Evolutionary conservation across 2,329 filamentous ascomycete genomes (phyloP), one percentile per base, ranked within the genome.

Genomic region (Fonsecaea pugnacius): DNA sequence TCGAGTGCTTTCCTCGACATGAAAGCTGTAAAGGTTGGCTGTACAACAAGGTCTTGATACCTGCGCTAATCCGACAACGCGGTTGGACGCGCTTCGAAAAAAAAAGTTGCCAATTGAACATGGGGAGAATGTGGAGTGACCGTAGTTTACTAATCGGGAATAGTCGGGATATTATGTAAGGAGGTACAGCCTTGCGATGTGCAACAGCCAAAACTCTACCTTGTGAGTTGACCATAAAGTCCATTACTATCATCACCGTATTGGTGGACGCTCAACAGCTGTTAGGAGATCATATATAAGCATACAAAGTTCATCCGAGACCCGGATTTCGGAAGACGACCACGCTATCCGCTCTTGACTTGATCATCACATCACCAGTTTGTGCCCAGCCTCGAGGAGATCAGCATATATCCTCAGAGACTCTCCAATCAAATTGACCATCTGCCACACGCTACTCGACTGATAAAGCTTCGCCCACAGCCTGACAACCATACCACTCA

Each of bases 361-460:
- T 27, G 10, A 27, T 14, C 8, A 9, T 27, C 21, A 21, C 3
- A 21, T 24, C 12, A 24, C 43, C 9, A 7, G 9, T 5, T 48
- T 48, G 43, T 48, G 43, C 43, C 24, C 43, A 27, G 27, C 51
- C 33, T 62, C 60, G 43, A 62, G 53, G 12, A 57, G 53, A 30
- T 62, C 52, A 18, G 60, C 53, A 24, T 62, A 62, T 18, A 62
- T 62, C 6, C 21, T 56, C 12, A 62, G 24, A 7, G 60, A 62
- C 38, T 57, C 32, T 6, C 60, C 60, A 16, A 62, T 62, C 14
- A 62, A 36, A 10, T 62, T 62, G 32, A 62, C 60, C 8, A 48
- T 62, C 33, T 62, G 50, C 60, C 60, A 62, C 24, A 62, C 60
- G 21, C 60, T 62, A 14, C 33, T 62, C 50, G 60, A 62, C 27